Evolutionary conservation across 352 stramenopile genomes (phyloP), one percentile per base, ranked within the genome.

Genomic region (Pythium plurisporium): DNA sequence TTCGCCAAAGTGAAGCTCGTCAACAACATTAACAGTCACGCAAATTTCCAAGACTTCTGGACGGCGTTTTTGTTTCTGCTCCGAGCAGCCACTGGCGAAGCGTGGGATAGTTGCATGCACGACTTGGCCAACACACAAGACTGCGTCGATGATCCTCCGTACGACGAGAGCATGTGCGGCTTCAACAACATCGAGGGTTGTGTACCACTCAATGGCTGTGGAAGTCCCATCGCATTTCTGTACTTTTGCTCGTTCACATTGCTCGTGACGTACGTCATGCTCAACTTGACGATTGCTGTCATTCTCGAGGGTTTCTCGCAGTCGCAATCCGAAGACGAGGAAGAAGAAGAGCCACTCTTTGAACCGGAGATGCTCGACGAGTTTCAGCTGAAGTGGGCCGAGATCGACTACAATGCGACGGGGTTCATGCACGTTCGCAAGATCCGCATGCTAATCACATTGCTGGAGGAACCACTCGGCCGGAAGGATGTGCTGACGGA

Each of bases 211-310:
- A 86, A 89, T 59, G 89, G 87, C 5, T 97, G 91, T 54, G 82
- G 83, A 12, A 90, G 70, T 46, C 57, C 69, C 17, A 51, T 82
- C 29, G 70, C 85, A 8, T 92, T 74, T 54, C 50, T 64, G 0
- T 95, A 93, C 64, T 90, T 90, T 55, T 88, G 78, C 58, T 57
- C 73, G 5, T 98, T 98, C 59, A 96, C 87, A 14, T 55, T 98
- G 50, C 73, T 98, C n/a, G 77, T 98, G 30, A 96, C 82, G 12
- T 98, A 94, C 55, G 79, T 98, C 12, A 89, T 97, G 67, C 76
- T 98, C 22, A 98, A 98, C 56, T 71, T 98, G 45, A 97, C 96
- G 42, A 96, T 98, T 26, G 92, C 87, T 26, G 86, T 98, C 26
- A 96, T 98, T 48, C 79, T 98, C 11, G 89, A 98, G 47, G 86